A percentile compares a stretch with the other conserved stretches of the same genome.
Evolutionary conservation across 331 rosid genomes (phyloP).

Genomic region (Stylosanthes scabra): DNA sequence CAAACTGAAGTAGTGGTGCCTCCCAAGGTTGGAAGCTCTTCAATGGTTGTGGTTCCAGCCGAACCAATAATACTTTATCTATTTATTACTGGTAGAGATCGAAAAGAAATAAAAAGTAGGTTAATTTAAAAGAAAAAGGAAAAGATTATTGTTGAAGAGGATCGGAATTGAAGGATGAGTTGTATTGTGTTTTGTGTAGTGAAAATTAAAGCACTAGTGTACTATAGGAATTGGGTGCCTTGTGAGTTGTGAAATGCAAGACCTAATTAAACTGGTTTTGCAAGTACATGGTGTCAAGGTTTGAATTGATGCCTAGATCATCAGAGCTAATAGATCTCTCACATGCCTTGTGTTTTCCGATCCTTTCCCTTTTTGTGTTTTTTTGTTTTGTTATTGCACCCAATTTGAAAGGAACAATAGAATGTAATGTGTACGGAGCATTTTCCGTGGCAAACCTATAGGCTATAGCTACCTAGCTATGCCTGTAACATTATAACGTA

Average conservation of each 20-base stretch:
- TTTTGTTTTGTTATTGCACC: constrained; percentile 7
- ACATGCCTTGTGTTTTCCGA: not conserved
- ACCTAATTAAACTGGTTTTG: constrained; percentile 4
- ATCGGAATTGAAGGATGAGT: not conserved
- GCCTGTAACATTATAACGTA: not conserved
- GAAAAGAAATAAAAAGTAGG: too few species aligned
- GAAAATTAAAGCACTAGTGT: not conserved
- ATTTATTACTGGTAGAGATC: not conserved
- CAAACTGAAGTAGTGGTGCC: too few species aligned
- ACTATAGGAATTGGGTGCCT: not conserved
- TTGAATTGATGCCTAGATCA: not conserved
- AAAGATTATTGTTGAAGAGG: too few species aligned
- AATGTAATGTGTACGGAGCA: constrained; percentile 1
- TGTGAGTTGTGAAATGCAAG: not conserved
- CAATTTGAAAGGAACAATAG: constrained; percentile 35
- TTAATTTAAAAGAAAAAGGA: too few species aligned
- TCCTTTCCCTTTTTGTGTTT: not conserved
- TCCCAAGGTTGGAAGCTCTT: too few species aligned
- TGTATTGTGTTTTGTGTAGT: not conserved
- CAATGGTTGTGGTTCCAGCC: too few species aligned
- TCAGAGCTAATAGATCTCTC: not conserved
- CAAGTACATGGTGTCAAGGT: not conserved
- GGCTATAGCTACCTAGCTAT: too few species aligned
- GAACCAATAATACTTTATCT: not conserved
- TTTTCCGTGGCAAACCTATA: not conserved